Base-by-base conservation (phyloP, 116 monocot genomes). In the Trichopus zeylanicus region DNA sequence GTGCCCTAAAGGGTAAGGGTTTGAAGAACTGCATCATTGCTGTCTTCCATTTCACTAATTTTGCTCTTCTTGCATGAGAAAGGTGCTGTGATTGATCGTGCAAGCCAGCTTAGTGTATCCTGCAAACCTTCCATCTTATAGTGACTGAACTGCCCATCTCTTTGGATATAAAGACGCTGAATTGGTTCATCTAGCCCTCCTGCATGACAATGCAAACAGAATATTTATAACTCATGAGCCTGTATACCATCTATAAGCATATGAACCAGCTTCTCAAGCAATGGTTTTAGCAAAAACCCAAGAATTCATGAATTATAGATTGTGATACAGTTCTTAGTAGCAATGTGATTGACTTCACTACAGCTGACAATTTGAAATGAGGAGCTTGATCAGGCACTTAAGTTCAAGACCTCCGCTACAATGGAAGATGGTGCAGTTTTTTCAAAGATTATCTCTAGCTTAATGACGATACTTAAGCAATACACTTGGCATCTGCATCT, bases 121-220 rank as follows among this genome's bases (percentile, higher is more conserved):
- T 92, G 92, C 60, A 92, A 70, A 20, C 88, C 92, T 21, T 92
- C 88, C 78, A 88, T 84, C 69, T 92, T 84, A 61, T 92, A 92
- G 62, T 92, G 87, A 13, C 92, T 88, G 52, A 92, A 92, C 20
- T 84, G 38, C 92, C 92, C 87, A 65, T 92, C 92, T 46, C 73
- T 81, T 47, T 46, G 66, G 22, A 69, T 48, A 30, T 71, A 92
- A 38, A 81, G 79, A 46, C 84, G 72, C 23, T 67, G 70, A 34
- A 81, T 72, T 55, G 92, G 92, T 49, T 67, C 60, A 67, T 92
- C 88, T 21, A 92, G 62, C 0, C 92, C 92, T 31, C 88, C 92
- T 92, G 71, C 42, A 61, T 32, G 61, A 53, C 10, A 60, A 66
- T 33, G 26, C 2, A 59, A 34, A 18, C 19, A 38, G 16, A 25